phyloP scores from a whole-genome alignment of 352 stramenopile genomes.

The Phytophthora macrochlamydospora region DNA sequence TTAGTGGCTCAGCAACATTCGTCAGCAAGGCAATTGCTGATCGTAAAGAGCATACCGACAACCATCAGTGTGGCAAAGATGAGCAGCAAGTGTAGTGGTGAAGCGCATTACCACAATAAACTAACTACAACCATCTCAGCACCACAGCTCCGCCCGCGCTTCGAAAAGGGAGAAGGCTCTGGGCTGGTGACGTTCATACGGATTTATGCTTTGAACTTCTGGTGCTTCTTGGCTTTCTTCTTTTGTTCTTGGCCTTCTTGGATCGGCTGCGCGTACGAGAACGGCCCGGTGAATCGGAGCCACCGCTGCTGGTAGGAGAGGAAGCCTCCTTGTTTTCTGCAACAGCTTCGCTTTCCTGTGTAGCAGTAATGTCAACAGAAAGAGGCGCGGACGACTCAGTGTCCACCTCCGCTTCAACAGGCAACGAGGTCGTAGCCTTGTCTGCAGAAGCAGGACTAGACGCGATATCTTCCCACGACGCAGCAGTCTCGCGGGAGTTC shows the following conservation, averaged over 20 bases:
- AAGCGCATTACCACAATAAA: slow-evolving; percentile 22
- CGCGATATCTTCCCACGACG: slow-evolving; percentile 27
- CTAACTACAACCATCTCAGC: slow-evolving; percentile 27
- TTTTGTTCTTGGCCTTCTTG: slow-evolving; percentile 68
- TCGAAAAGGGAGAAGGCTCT: slow-evolving; percentile 2
- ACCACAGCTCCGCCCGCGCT: neutral
- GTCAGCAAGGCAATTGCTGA: too few species aligned
- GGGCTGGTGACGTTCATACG: slow-evolving; percentile 13
- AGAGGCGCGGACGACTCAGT: slow-evolving; percentile 19
- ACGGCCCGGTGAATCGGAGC: slow-evolving; percentile 12
- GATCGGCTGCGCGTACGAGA: slow-evolving; percentile 35
- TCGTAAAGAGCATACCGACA: too few species aligned
- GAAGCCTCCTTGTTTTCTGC: slow-evolving; percentile 23
- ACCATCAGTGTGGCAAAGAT: too few species aligned
- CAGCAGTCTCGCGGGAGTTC: slow-evolving; percentile 4
- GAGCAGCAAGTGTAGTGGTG: neutral
- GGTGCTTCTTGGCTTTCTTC: slow-evolving; percentile 60
- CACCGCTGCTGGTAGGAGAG: slow-evolving; percentile 30
- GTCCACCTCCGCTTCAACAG: slow-evolving; percentile 18
- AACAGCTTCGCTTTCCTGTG: slow-evolving; percentile 24
- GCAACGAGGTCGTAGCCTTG: slow-evolving; percentile 16
- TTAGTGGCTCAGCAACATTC: slow-evolving; percentile 12
- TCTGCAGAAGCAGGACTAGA: slow-evolving; percentile 26
- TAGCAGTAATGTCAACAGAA: slow-evolving; percentile 18
- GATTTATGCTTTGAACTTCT: slow-evolving; percentile 28